Base-by-base conservation (phyloP, 345 rosid species). In the Brassica cretica region DNA sequence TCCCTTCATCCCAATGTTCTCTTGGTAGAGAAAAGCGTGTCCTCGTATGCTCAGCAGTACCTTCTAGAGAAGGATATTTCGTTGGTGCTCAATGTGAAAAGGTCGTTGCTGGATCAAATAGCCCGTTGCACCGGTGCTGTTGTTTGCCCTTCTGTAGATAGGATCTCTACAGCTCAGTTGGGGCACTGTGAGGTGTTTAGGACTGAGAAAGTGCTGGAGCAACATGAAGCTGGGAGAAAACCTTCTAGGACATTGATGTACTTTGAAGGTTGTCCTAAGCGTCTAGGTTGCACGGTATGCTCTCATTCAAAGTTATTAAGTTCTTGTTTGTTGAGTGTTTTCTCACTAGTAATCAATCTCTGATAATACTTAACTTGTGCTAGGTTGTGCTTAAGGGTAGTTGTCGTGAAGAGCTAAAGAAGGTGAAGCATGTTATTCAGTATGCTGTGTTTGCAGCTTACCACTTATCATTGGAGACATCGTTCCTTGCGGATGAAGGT, bases 201-300 rank as follows among this genome's bases (percentile, higher is more conserved):
- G 60, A 76, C 93, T 51, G 95, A 89, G 82, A 89, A 74, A 81
- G 88, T 93, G 75, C 33, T 83, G 56, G 98, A 96, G 85, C 92
- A 91, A 72, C 96, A 89, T 6, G 97, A 93, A 87, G 70, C 73
- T 59, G 76, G 82, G 59, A 86, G 84, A 84, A 96, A 88, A 71
- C 86, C 88, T 25, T 87, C 91, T n/a, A 93, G 89, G 86, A 93
- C 99, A 25, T 86, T 96, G 79, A 96, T 96, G 99, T 96, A 82
- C 77, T 96, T 96, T 85, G 99, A 96, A 87, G 97, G 99, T 55
- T 96, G 99, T 89, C 95, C 99, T 5, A 84, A 96, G 85, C 98
- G 99, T 25, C 82, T 91, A 73, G 98, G 98, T 55, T 96, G 99
- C 96, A 49, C 56, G 56, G 56, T 95, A 89, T 79, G 74, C 70